Conservation (phyloP, 129 eudicot genomes). For the Saposhnikovia divaricata region DNA sequence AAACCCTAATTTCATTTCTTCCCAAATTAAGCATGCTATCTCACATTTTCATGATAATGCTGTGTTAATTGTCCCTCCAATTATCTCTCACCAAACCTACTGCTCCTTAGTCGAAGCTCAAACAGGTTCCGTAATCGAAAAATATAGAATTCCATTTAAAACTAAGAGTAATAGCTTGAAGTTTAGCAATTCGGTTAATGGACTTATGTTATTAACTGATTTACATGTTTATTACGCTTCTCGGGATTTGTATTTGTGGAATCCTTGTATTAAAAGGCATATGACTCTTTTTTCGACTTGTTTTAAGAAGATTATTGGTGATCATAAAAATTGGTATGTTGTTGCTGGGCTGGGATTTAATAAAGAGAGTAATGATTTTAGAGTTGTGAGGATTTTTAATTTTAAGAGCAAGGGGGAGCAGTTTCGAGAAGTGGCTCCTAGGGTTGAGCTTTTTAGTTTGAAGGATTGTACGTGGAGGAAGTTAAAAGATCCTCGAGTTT, state of each 20-base stretch:
- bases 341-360: background rate
- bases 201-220: slow-evolving; percentile 1
- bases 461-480: background rate
- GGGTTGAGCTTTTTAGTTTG: background rate
- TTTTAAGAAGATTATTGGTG: background rate
- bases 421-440: background rate
- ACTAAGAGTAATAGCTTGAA: background rate
- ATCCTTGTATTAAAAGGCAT: background rate
- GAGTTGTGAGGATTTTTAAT: background rate
- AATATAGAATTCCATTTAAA: background rate
- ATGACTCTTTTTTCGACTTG: background rate
- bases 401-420: too few relatives aligned
- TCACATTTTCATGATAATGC: background rate
- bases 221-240: fast-evolving
- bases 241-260: background rate
- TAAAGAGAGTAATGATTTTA: background rate
- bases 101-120: background rate
- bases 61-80: background rate
- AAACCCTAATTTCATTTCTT: background rate
- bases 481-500: background rate
- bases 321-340: too few relatives aligned
- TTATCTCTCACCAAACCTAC: background rate
- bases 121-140: background rate
- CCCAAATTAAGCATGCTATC: background rate
- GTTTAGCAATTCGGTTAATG: background rate